Evolutionary conservation across 768 basidiomycete genomes (phyloP).

Genomic region (Mycena latifolia): DNA sequence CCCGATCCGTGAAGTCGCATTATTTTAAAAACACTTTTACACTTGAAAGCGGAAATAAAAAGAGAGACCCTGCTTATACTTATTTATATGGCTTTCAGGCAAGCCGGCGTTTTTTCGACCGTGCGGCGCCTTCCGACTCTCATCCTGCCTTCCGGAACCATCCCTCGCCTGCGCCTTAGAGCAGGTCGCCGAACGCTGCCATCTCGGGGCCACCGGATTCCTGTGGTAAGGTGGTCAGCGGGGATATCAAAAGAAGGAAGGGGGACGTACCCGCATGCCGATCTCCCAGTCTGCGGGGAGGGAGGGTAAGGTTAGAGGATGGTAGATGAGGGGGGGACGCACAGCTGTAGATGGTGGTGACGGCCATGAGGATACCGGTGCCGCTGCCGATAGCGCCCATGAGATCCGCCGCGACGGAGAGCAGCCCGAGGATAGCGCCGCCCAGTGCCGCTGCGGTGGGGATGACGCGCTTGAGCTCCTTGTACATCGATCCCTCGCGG

Average conservation of each 20-base stretch:
- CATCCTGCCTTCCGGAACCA: neutral
- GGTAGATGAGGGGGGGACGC: constrained; percentile 46
- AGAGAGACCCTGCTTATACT: constrained; percentile 25
- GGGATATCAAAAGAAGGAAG: neutral
- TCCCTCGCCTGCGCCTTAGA: constrained; percentile 54
- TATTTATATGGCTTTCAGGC: constrained; percentile 20
- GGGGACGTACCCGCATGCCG: constrained; percentile 73
- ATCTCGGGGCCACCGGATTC: constrained; percentile 89
- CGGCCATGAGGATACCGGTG: constrained; percentile 97
- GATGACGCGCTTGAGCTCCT: constrained; percentile 97
- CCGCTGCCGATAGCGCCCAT: constrained; percentile 97
- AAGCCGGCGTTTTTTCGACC: constrained; percentile 21
- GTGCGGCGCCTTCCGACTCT: neutral
- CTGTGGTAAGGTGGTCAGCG: constrained; percentile 37
- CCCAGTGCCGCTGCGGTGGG: constrained; percentile 98
- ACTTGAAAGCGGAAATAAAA: constrained; percentile 31
- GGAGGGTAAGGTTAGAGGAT: neutral
- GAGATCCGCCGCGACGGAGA: constrained; percentile 93
- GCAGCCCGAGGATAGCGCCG: constrained; percentile 93
- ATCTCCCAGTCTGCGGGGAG: constrained; percentile 91
- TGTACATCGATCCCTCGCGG: constrained; percentile 98
- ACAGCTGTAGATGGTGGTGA: constrained; percentile 97
- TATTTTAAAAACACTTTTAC: constrained; percentile 34
- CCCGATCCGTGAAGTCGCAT: constrained; percentile 13
- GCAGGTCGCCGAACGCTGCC: constrained; percentile 82